Conservation (phyloP, 1,284 basidiomycete species). For the Tylopilus sp. region DNA sequence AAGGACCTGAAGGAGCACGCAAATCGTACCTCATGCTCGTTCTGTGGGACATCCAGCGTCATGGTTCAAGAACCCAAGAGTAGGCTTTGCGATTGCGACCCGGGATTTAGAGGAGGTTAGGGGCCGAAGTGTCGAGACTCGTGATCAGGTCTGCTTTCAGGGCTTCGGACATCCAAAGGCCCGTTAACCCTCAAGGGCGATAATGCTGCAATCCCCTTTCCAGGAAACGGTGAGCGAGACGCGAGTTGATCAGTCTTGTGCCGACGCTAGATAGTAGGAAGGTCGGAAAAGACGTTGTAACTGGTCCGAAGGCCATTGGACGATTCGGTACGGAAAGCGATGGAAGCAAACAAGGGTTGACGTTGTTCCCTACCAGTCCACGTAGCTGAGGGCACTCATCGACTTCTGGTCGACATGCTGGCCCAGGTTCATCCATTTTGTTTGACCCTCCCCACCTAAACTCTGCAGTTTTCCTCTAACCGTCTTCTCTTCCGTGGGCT, state of each 20-base stretch:
- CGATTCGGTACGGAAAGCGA: conserved; percentile 6
- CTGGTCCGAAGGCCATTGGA: conserved; percentile 12
- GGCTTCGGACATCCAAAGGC: conserved; percentile 21
- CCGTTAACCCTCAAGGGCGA: conserved; percentile 19
- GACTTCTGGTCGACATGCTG: not conserved
- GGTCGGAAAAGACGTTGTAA: conserved; percentile 11
- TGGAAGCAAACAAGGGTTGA: not conserved
- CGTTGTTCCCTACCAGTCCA: not conserved
- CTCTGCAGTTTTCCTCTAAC: conserved; percentile 11
- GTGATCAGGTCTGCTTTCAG: conserved; percentile 25
- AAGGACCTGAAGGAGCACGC: conserved; percentile 21
- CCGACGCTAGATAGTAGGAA: conserved; percentile 5
- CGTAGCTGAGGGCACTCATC: no score
- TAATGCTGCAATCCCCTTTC: conserved; percentile 18
- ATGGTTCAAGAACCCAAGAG: conserved; percentile 23
- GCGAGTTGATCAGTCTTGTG: not conserved
- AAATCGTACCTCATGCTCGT: conserved; percentile 29
- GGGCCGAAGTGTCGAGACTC: conserved; percentile 20
- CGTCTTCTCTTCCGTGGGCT: conserved; percentile 14
- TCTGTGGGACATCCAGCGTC: conserved; percentile 20
- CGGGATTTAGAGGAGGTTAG: conserved; percentile 20
- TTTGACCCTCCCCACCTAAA: not conserved
- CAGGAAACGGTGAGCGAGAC: conserved; percentile 19
- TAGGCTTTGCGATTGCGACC: conserved; percentile 17
- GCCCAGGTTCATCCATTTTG: not conserved